A percentile compares a stretch with the other conserved stretches of the same genome.
These are phyloP conservation scores for Quercus aquifolioides DNA, from an alignment of 306 rosid species.

Conservation along the genomic window DNA sequence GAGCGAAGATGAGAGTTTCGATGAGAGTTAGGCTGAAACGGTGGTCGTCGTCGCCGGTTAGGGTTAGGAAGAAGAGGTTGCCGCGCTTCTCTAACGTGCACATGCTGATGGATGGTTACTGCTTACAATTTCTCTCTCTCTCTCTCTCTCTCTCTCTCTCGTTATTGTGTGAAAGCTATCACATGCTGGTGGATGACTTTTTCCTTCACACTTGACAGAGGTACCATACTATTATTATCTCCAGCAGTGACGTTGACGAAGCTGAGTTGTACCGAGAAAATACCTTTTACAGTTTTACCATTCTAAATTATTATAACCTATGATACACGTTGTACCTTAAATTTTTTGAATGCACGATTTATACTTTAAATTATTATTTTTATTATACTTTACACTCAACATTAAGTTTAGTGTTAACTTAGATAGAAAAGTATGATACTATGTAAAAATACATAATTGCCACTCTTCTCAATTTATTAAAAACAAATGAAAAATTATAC, in stretches of 20 bases:
- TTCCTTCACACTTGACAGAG: too few relatives aligned
- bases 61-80: conserved; percentile 46
- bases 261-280: too few relatives aligned
- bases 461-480: fast-evolving
- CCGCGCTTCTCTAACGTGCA: conserved; percentile 69
- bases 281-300: too few relatives aligned
- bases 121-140: not conserved
- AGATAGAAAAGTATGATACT: fast-evolving
- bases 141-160: not conserved
- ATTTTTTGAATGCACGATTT: fast-evolving
- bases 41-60: conserved; percentile 62
- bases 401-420: fast-evolving
- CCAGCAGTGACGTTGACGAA: too few relatives aligned
- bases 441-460: fast-evolving
- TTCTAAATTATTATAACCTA: too few relatives aligned
- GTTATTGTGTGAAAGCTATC: too few relatives aligned
- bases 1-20: conserved; percentile 40
- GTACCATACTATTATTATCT: too few relatives aligned
- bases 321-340: fast-evolving
- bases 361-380: fast-evolving
- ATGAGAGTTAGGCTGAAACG: conserved; percentile 51
- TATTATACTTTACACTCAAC: fast-evolving
- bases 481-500: too few relatives aligned
- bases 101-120: conserved; percentile 19
- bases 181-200: too few relatives aligned